Conservation (phyloP, 2,329 filamentous ascomycete species). For the Leptographium radiaticola region DNA sequence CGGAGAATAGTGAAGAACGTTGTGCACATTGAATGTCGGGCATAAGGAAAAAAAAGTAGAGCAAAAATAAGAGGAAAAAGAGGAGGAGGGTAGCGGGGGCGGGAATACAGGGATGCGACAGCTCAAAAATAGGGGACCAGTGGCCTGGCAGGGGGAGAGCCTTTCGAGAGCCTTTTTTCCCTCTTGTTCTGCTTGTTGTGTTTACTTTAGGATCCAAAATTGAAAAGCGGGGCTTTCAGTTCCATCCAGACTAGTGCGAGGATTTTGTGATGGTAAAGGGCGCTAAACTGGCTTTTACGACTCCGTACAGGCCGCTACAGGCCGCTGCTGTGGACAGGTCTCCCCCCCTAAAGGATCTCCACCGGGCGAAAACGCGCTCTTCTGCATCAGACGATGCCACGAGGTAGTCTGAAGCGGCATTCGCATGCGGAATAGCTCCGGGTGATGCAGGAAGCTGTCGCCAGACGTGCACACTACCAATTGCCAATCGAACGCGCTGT, state of each 20-base stretch:
- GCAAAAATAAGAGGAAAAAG: background rate
- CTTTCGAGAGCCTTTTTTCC: background rate
- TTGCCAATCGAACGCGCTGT: too few species aligned
- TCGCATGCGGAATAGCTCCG: too few species aligned
- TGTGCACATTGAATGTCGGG: background rate
- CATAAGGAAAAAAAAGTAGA: background rate
- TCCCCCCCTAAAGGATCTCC: background rate
- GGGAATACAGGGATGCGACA: background rate
- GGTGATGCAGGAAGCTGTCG: too few species aligned
- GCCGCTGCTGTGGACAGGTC: background rate
- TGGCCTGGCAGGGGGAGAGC: background rate
- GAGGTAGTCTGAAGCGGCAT: too few species aligned
- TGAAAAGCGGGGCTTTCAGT: background rate
- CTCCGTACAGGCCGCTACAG: background rate
- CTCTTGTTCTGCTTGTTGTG: background rate
- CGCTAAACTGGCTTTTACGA: background rate
- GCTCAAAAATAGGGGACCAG: background rate
- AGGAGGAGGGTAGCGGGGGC: background rate
- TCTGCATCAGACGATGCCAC: too few species aligned
- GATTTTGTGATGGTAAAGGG: background rate
- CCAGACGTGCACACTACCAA: too few species aligned
- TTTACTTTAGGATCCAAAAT: slow-evolving; percentile 1
- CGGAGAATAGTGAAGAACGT: background rate
- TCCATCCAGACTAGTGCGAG: background rate
- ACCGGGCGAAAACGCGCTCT: too few species aligned